These are phyloP conservation scores for Pleurotus tuoliensis DNA, from an alignment of 768 basidiomycete species.

Conservation along the genomic window DNA sequence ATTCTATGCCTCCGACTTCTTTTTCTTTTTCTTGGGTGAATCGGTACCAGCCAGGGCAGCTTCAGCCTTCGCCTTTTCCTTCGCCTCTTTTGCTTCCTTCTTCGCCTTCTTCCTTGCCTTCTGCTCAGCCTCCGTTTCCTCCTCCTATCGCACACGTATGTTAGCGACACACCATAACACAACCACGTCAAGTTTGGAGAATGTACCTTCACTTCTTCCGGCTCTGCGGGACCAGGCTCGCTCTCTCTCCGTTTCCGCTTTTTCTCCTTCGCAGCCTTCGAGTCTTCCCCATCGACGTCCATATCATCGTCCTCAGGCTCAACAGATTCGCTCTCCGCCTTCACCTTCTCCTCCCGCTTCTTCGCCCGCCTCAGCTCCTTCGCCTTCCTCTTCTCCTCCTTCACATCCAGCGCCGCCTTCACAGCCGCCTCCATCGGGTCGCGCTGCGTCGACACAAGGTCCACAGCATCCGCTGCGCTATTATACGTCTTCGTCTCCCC, in stretches of 20 bases:
- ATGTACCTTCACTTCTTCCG: conserved; percentile 22
- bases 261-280: conserved; percentile 21
- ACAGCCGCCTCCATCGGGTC: conserved; percentile 75
- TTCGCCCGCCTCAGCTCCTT: conserved; percentile 79
- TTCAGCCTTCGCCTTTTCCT: conserved; percentile 37
- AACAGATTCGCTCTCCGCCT: conserved; percentile 28
- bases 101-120: conserved; percentile 76
- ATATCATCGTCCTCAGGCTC: conserved; percentile 26
- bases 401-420: conserved; percentile 73
- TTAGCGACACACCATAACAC: background rate
- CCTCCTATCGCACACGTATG: conserved; percentile 23
- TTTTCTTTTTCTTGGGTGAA: conserved; percentile 54
- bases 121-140: conserved; percentile 79
- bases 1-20: conserved; percentile 38
- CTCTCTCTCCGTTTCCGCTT: conserved; percentile 51
- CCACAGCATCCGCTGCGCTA: conserved; percentile 75
- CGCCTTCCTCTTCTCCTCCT: conserved; percentile 79
- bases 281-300: conserved; percentile 14
- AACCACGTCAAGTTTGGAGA: no score
- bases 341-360: conserved; percentile 53
- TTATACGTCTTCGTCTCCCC: conserved; percentile 85
- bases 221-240: conserved; percentile 42
- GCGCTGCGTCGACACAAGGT: conserved; percentile 82
- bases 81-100: conserved; percentile 60
- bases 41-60: conserved; percentile 32